Evolutionary conservation across 2,329 filamentous ascomycete genomes (phyloP), one percentile per base, ranked within the genome.

Genomic region (Phialophora macrospora): DNA sequence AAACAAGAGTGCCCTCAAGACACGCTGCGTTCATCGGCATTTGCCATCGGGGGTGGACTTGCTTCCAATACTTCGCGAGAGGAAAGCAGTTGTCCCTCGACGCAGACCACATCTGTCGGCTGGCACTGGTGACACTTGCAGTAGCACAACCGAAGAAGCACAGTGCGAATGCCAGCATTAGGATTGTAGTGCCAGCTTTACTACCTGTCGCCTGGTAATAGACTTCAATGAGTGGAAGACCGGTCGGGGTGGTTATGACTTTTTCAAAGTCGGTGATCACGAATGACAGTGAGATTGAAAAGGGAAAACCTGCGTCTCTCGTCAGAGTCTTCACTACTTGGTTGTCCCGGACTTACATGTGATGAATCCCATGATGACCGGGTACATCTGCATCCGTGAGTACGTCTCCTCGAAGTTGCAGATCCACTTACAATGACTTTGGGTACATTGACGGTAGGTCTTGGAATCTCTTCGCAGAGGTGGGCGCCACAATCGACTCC

Each of bases 71-170:
- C 0, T 54, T 52, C 0, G 78, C 76, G 54, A 75, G 77, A 0
- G 80, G 80, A 7, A 82, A 74, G 1, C 84, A 83, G 24, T 80
- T 75, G 68, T 86, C 84, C 52, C 84, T 77, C 6, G 84, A 81
- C 64, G 81, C 81, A 0, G 71, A 80, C 64, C 77, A 82, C 2
- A 81, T 75, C 7, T 79, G 76, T 41, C 80, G 74, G 52, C 64
- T 66, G 12, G 64, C 61, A 12, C 64, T 55, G 12, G 64, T 55
- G n/a, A 63, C 52, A 32, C 61, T 66, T 17, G 64, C 64, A 48
- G 51, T 58, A 3, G 64, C 64, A 41, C 52, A 59, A 4, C 62
- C 66, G 24, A 68, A 68, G 24, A 68, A 68, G 44, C 64, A 67
- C 24, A 68, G 34, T 22, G 84, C 76, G 64, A 84, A 77, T 56